These are phyloP conservation scores for Cupressus sempervirens DNA, from an alignment of 75 land plant genomes.

Conservation along the genomic window DNA sequence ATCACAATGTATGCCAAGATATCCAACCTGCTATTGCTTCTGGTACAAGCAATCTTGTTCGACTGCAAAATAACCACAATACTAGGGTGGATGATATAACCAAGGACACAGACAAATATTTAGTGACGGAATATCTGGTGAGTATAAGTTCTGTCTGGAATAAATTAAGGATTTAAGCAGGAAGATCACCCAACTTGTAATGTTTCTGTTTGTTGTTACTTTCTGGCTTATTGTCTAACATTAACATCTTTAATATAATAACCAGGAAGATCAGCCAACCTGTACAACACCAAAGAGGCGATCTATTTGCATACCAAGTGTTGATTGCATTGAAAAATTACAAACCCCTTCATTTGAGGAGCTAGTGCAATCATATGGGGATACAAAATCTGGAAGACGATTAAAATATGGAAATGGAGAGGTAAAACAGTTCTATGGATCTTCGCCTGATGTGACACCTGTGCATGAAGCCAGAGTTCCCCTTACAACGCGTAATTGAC, in stretches of 20 bases:
- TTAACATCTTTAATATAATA: not conserved
- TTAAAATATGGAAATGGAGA: conserved; percentile 46
- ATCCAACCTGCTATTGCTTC: not conserved
- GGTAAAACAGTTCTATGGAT: conserved; percentile 25
- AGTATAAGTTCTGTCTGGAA: not conserved
- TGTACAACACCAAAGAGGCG: conserved; percentile 80
- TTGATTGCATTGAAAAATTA: conserved; percentile 53
- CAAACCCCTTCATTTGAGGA: conserved; percentile 66
- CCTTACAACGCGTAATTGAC: conserved; percentile 53
- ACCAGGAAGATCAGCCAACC: conserved; percentile 82
- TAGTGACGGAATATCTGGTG: conserved; percentile 1
- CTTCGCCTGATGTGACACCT: conserved; percentile 22
- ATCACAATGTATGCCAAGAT: conserved; percentile 3
- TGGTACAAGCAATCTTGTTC: not conserved
- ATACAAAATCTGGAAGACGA: conserved; percentile 37
- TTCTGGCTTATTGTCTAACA: not conserved
- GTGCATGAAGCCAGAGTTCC: conserved; percentile 47
- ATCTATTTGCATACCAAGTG: conserved; percentile 58
- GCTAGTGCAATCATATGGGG: conserved; percentile 50
- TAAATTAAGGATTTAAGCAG: not conserved
- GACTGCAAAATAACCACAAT: not conserved
- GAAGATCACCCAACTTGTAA: too few species aligned
- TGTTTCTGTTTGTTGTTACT: not conserved
- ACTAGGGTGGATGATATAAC: not conserved
- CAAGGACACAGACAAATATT: conserved; percentile 6